Conservation (phyloP, 805 yeast species). For the Starmerella riodocensis region DNA sequence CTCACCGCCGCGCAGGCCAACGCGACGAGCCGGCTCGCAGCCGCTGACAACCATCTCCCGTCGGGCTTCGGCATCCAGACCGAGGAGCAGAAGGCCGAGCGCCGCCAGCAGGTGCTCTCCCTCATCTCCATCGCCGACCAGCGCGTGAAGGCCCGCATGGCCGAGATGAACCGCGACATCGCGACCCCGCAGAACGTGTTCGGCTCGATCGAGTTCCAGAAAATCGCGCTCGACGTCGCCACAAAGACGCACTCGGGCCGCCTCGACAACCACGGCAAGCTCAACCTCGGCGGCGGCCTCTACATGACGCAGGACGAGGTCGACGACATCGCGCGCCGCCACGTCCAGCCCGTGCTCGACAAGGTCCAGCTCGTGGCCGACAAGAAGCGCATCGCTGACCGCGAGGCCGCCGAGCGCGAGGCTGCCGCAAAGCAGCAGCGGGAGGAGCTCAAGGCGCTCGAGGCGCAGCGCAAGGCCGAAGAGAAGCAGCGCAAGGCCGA, state of each 20-base stretch:
- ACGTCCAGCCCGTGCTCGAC: conserved; percentile 70
- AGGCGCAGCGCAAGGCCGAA: conserved; percentile 20
- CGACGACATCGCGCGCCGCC: conserved; percentile 60
- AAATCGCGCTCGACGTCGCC: conserved; percentile 65
- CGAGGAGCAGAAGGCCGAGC: conserved; percentile 20
- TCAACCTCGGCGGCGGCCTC: conserved; percentile 81
- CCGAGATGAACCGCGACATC: conserved; percentile 32
- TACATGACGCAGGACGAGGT: conserved; percentile 63
- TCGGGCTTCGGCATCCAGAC: conserved; percentile 17
- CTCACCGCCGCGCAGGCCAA: conserved; percentile 25
- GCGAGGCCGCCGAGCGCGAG: conserved; percentile 31
- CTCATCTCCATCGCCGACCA: conserved; percentile 23
- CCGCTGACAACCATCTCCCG: conserved; percentile 19
- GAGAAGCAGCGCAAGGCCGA: conserved; percentile 27
- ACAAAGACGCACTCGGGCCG: conserved; percentile 53
- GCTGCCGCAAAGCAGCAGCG: conserved; percentile 29
- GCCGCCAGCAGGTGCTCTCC: conserved; percentile 22
- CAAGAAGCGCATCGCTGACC: conserved; percentile 50
- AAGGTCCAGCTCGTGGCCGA: conserved; percentile 60
- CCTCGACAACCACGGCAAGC: conserved; percentile 38
- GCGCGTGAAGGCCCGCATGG: conserved; percentile 25
- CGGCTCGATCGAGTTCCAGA: conserved; percentile 45
- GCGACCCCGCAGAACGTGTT: conserved; percentile 30
- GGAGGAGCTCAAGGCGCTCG: conserved; percentile 14
- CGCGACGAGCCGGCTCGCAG: conserved; percentile 21